Evolutionary conservation across 345 rosid species (phyloP).

Genomic region (Murraya koenigii): DNA sequence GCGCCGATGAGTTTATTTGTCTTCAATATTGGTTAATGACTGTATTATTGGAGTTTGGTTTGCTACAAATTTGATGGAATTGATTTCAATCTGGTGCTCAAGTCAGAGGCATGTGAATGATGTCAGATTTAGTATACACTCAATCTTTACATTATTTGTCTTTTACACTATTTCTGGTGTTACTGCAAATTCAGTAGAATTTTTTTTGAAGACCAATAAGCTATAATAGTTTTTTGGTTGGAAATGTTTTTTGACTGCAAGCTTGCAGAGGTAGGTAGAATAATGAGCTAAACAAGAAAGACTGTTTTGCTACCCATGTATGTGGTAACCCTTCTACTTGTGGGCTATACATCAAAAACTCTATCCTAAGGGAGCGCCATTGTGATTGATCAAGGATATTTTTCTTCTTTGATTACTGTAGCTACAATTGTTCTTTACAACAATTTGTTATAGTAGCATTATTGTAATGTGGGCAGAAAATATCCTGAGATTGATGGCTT

Average conservation of each 20-base stretch:
- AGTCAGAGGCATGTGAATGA: background rate
- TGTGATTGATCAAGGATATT: constrained; percentile 1
- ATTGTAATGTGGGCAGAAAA: background rate
- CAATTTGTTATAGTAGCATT: constrained; percentile 3
- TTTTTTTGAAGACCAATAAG: background rate
- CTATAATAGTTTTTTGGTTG: background rate
- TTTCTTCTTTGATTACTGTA: background rate
- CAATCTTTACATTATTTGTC: background rate
- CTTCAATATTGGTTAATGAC: background rate
- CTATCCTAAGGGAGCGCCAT: background rate
- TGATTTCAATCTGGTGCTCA: background rate
- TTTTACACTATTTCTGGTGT: background rate
- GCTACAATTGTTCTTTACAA: background rate
- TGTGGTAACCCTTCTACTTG: background rate
- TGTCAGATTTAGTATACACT: background rate
- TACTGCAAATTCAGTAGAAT: background rate
- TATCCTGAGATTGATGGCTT: background rate
- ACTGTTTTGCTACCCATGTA: background rate
- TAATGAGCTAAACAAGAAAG: background rate
- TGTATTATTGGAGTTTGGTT: background rate
- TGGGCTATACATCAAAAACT: background rate
- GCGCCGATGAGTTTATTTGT: background rate
- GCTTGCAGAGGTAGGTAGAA: background rate
- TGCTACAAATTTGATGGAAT: constrained; percentile 4
- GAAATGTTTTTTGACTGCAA: background rate